Percentiles rank a stretch among this genome's conserved stretches.
These are phyloP conservation scores for Melampsora larici-populina DNA, from an alignment of 1,284 basidiomycete species.

Conservation along the genomic window DNA sequence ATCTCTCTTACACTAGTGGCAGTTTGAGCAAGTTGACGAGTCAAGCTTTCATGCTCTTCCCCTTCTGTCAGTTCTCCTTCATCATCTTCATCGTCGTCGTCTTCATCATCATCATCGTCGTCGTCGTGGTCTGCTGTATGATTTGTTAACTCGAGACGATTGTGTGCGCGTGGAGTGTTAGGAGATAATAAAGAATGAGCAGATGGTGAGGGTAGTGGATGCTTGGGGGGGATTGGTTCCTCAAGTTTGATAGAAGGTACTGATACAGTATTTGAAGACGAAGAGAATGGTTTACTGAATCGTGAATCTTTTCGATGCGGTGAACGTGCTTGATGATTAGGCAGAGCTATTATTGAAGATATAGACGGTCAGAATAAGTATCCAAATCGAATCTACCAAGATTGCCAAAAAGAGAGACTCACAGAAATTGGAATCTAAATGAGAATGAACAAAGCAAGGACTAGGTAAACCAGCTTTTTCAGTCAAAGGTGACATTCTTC, in stretches of 20 bases:
- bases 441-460: conserved; percentile 16
- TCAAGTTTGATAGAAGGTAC: background rate
- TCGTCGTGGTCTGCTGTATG: conserved; percentile 29
- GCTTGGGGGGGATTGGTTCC: background rate
- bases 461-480: background rate
- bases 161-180: background rate
- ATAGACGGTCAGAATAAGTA: background rate
- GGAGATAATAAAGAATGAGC: background rate
- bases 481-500: too few species aligned
- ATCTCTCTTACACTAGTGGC: conserved; percentile 36
- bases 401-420: background rate
- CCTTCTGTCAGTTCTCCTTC: conserved; percentile 16
- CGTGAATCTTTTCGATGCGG: background rate
- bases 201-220: background rate
- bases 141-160: background rate
- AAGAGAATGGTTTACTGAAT: background rate
- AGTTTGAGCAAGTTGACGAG: conserved; percentile 25
- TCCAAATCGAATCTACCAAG: background rate
- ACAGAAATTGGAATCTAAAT: background rate
- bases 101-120: conserved; percentile 40
- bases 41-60: conserved; percentile 34
- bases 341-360: background rate
- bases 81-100: background rate
- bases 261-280: background rate
- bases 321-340: background rate